Conservation (phyloP, 352 stramenopile genomes). For the Globisporangium spiculum region DNA sequence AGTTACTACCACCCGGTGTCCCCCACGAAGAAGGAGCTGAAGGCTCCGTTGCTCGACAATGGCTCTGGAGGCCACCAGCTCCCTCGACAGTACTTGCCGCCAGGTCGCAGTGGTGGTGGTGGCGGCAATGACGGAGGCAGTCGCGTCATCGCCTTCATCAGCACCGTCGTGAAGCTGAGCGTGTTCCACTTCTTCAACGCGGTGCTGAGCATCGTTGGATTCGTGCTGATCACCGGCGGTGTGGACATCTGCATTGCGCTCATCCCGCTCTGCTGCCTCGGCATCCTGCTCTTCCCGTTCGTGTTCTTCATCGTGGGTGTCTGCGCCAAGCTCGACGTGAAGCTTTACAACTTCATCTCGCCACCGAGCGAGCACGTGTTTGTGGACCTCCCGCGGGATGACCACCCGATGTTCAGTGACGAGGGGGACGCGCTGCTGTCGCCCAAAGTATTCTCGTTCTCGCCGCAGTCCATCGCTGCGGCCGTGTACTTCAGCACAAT, state of each 20-base stretch:
- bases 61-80: not conserved
- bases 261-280: slow-evolving; percentile 63
- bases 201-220: slow-evolving; percentile 47
- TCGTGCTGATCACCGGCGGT: slow-evolving; percentile 42
- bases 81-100: not conserved
- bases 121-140: not conserved
- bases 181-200: slow-evolving; percentile 64
- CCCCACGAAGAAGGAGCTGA: not conserved
- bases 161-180: slow-evolving; percentile 43
- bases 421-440: slow-evolving; percentile 36
- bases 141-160: slow-evolving; percentile 23
- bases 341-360: slow-evolving; percentile 61
- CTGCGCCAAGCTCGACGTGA: slow-evolving; percentile 52
- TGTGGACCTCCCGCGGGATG: slow-evolving; percentile 31
- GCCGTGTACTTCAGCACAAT: slow-evolving; percentile 62
- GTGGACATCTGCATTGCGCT: slow-evolving; percentile 36
- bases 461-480: slow-evolving; percentile 52
- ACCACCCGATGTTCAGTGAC: slow-evolving; percentile 26
- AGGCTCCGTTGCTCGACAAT: not conserved
- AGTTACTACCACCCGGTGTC: not conserved
- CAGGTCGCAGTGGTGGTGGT: not conserved
- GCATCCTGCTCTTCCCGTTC: slow-evolving; percentile 50
- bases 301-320: slow-evolving; percentile 44
- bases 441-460: slow-evolving; percentile 47
- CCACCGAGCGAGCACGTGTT: slow-evolving; percentile 43